These are phyloP conservation scores for Sporothrix mexicana DNA, from an alignment of 2,329 filamentous ascomycete genomes.

Conservation along the genomic window DNA sequence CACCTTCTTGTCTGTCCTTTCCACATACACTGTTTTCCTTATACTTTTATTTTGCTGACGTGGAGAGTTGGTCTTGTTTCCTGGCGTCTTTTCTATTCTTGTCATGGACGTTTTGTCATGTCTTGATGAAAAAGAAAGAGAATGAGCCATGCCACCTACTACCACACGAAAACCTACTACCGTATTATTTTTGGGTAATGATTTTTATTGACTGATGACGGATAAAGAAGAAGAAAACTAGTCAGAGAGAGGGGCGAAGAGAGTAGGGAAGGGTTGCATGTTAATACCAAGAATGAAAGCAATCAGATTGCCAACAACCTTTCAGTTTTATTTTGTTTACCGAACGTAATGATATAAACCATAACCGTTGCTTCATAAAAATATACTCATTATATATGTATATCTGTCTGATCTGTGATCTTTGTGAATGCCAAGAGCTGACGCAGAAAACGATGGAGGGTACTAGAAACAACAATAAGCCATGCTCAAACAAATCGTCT, in stretches of 20 bases:
- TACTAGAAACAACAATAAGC: background rate
- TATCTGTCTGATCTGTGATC: background rate
- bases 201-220: slow-evolving; percentile 27
- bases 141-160: background rate
- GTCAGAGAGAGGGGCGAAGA: background rate
- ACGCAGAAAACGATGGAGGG: too few relatives aligned
- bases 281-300: background rate
- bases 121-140: background rate
- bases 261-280: background rate
- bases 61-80: background rate
- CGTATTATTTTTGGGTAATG: slow-evolving; percentile 24
- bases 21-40: background rate
- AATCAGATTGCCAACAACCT: slow-evolving; percentile 16
- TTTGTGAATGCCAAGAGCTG: background rate
- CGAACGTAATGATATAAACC: background rate
- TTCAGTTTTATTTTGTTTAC: slow-evolving; percentile 1
- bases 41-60: background rate
- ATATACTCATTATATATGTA: slow-evolving; percentile 23
- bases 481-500: background rate
- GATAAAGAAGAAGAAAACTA: background rate
- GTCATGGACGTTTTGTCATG: background rate
- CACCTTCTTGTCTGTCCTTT: slow-evolving; percentile 27
- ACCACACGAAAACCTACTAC: background rate
- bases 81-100: background rate
- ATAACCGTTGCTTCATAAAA: slow-evolving; percentile 6